phyloP scores from a whole-genome alignment of 1,139 yeast species.

The Suhomyces bribrorum region DNA sequence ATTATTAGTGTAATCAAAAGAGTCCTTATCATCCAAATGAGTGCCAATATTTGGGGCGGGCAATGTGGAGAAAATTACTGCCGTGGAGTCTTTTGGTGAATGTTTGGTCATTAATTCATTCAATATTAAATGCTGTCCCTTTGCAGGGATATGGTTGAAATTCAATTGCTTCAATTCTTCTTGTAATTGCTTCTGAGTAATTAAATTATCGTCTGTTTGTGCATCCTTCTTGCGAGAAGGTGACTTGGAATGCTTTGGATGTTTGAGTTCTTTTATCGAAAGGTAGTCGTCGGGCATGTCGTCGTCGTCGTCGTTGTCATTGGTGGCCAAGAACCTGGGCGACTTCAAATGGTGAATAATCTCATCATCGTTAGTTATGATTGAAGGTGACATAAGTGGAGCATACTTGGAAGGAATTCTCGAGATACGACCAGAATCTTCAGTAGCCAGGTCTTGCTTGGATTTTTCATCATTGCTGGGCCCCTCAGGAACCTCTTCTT shows the following conservation, averaged over 20 bases:
- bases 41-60: conserved; percentile 89
- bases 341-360: conserved; percentile 39
- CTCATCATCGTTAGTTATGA: conserved; percentile 42
- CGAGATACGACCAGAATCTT: conserved; percentile 2
- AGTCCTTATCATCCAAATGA: conserved; percentile 64
- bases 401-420: conserved; percentile 5
- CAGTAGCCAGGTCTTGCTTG: neutral
- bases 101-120: conserved; percentile 76
- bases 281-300: conserved; percentile 5
- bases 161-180: conserved; percentile 47
- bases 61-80: conserved; percentile 79
- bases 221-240: conserved; percentile 1
- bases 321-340: conserved; percentile 36
- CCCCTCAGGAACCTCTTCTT: conserved; percentile 15
- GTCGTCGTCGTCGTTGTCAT: conserved; percentile 23
- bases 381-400: conserved; percentile 29
- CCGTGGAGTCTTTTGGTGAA: conserved; percentile 59
- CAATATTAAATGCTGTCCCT: conserved; percentile 84
- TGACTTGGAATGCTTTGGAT: conserved; percentile 2
- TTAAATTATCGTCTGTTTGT: conserved; percentile 10
- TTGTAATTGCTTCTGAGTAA: conserved; percentile 41
- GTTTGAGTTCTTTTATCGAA: conserved; percentile 1
- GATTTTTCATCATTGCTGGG: conserved; percentile 15
- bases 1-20: conserved; percentile 73
- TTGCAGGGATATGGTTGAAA: conserved; percentile 85